These are phyloP conservation scores for Ceratobasidium sp. DNA, from an alignment of 1,284 basidiomycete species.

Conservation along the genomic window DNA sequence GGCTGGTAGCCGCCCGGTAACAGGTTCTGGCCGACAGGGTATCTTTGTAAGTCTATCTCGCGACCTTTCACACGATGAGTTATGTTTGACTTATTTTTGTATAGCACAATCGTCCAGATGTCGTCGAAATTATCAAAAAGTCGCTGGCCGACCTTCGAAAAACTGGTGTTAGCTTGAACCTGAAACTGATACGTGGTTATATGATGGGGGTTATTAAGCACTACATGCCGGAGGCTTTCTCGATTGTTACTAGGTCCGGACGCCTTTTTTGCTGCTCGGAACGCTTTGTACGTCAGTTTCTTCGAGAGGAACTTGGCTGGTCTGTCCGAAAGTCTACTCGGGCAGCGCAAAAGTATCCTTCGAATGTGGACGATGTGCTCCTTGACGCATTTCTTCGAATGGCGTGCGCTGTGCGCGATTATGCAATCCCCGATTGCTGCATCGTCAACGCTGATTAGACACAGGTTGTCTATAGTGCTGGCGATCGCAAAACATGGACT, in stretches of 20 bases:
- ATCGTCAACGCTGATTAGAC: conserved; percentile 23
- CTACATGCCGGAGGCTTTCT: conserved; percentile 12
- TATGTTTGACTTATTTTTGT: background rate
- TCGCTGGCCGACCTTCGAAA: background rate
- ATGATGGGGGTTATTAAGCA: conserved; percentile 21
- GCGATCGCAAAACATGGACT: conserved; percentile 21
- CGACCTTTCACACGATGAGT: background rate
- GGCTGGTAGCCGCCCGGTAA: background rate
- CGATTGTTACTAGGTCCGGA: background rate
- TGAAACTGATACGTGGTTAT: background rate
- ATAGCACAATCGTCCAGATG: conserved; percentile 6
- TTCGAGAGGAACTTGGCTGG: conserved; percentile 10
- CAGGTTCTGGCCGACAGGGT: background rate
- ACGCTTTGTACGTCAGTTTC: background rate
- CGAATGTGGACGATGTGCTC: conserved; percentile 12
- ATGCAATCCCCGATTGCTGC: conserved; percentile 2
- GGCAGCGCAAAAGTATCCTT: conserved; percentile 27
- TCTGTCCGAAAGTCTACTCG: conserved; percentile 27
- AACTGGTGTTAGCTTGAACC: background rate
- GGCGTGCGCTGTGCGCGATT: conserved; percentile 6
- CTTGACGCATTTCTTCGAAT: conserved; percentile 15
- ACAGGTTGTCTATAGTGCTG: conserved; percentile 23
- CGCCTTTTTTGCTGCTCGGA: conserved; percentile 16
- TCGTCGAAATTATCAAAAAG: conserved; percentile 1
- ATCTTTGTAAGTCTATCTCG: conserved; percentile 6